Base-by-base conservation (phyloP, 2,329 filamentous ascomycete species). In the Stylonectria norvegica region DNA sequence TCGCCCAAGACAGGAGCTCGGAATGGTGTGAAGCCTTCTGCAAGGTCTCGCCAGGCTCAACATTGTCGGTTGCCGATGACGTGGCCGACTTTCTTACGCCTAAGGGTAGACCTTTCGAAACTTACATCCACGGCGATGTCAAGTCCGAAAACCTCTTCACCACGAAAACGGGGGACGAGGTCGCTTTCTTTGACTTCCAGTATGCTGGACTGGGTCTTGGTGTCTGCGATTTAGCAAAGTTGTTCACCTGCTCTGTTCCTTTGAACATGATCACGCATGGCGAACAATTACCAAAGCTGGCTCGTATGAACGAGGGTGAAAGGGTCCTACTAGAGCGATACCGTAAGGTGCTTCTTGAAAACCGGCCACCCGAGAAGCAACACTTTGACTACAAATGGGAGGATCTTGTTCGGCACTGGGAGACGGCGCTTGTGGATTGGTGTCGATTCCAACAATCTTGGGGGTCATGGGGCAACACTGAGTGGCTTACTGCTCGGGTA, bases 71-170 rank as follows among this genome's bases (percentile, higher is more conserved):
- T 1, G 72, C 78, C 0, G 75, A 83, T 48, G 59, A 72, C 43
- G 78, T 71, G 3, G 78, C 79, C 1, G 46, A 59, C 0, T 68
- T 77, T 10, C 61, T 82, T 10, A 68, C 66, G 0, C 75, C 76
- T 0, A 58, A 53, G 5, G 69, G 68, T 6, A 58, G 69, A 11
- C 40, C 62, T 0, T 66, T 69, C 1, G 70, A 83, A 47, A 81
- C 80, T 0, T 69, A 78, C 12, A 76, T 86, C 6, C 82, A 86
- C 51, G 82, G 82, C 6, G 82, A 86, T 41, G 80, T 85, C 36
- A 86, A 86, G 58, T 81, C 77, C 0, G 81, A 85, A 49, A 86
- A 86, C 43, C 68, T 85, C 5, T 84, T 84, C 52, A 78, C 76
- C 0, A 78, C 66, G 0, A 42, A 53, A 0, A 48, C 57, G 0